Evolutionary conservation across 129 eudicot species (phyloP).

Genomic region (Saussurea involucrata): DNA sequence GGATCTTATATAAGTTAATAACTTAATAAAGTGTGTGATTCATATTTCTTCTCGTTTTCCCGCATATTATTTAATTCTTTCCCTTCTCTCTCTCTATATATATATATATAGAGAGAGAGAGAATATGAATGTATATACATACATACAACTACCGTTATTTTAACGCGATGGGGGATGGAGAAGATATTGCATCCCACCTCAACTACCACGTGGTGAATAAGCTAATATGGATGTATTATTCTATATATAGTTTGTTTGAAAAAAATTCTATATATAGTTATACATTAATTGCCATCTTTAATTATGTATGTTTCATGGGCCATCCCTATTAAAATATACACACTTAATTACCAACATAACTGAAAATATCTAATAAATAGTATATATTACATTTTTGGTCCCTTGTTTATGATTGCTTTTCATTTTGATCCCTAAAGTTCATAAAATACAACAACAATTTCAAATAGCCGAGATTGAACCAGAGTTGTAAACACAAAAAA

Average conservation of each 20-base stretch:
- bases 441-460: no score
- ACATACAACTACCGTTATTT: constrained; percentile 11
- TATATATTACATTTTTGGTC: no score
- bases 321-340: background rate
- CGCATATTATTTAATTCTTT: no score
- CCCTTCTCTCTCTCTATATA: no score
- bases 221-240: background rate
- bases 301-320: background rate
- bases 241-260: no score
- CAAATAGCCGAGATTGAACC: no score
- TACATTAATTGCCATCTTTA: background rate
- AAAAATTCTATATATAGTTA: background rate
- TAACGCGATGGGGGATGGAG: constrained; percentile 15
- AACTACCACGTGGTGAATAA: constrained; percentile 22
- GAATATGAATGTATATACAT: background rate
- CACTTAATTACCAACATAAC: background rate
- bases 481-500: no score
- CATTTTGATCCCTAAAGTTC: no score
- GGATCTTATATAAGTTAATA: no score
- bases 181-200: background rate
- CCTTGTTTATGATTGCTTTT: no score
- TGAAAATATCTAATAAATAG: background rate
- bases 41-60: no score
- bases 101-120: background rate
- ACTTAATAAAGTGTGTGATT: no score